These are phyloP conservation scores for Pseudoscleropodium purum DNA, from an alignment of 225 moss, liverwort and hornwort genomes.

Conservation along the genomic window DNA sequence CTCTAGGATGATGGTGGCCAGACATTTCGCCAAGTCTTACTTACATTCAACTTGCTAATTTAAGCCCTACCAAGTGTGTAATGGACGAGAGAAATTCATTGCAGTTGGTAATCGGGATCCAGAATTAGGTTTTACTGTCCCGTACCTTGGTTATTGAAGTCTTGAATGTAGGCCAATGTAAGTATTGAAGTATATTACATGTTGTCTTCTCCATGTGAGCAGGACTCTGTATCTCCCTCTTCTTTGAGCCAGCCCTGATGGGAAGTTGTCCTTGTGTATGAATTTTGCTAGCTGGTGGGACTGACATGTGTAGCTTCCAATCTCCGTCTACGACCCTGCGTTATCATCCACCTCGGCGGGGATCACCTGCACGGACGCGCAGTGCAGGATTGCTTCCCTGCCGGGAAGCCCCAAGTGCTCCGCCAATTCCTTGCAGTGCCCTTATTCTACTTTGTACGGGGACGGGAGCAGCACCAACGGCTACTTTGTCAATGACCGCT, in stretches of 20 bases:
- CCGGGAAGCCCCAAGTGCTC: constrained; percentile 8
- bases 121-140: neutral
- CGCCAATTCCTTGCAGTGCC: constrained; percentile 22
- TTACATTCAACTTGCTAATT: neutral
- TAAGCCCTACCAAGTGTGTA: neutral
- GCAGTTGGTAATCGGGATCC: neutral
- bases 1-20: no score
- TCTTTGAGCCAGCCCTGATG: neutral
- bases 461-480: constrained; percentile 79
- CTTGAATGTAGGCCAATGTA: neutral
- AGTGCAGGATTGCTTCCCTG: constrained; percentile 13
- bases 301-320: constrained; percentile 43
- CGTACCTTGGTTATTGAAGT: neutral
- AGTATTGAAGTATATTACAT: neutral
- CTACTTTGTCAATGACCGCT: constrained; percentile 54
- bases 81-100: neutral
- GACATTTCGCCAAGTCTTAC: neutral
- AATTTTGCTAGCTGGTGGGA: constrained; percentile 12
- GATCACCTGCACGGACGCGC: constrained; percentile 26
- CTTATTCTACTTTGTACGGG: constrained; percentile 58
- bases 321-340: constrained; percentile 55
- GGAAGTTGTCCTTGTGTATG: neutral
- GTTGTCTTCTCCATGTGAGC: neutral
- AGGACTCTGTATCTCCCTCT: neutral
- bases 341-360: constrained; percentile 28